Base-by-base conservation (phyloP, 768 basidiomycete species). In the Termitomyces titanicus region DNA sequence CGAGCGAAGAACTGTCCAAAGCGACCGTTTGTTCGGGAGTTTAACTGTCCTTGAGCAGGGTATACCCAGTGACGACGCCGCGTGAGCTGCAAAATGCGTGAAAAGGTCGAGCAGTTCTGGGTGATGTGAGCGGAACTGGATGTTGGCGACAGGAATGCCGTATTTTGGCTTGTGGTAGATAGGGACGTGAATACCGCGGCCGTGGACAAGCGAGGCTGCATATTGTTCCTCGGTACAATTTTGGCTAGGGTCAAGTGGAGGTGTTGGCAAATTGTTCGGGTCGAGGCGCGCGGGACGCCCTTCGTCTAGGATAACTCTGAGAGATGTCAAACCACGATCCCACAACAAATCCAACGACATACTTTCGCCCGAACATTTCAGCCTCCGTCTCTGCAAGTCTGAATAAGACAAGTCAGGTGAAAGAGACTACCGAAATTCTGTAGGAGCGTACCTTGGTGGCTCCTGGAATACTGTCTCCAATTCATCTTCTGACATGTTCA, bases 1-100 rank as follows among this genome's bases (percentile, higher is more conserved):
- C 3, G 84, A 81, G 34, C 87, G 82, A 9, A 80, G 78, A 17
- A 97, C 94, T 0, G 96, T 97, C 86, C 91, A 92, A 10, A 97
- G 73, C 5, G 80, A 76, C 43, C 90, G 87, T 60, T 86, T 77
- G 2, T 81, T 91, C 0, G 93, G 94, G 0, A 96, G 81, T 4
- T 73, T 71, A 13, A 79, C 77, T 11, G 85, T 77, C 17, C 79
- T 76, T 3, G 91, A 86, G 33, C 80, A 76, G 1, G 94, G 92
- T 42, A 96, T 90, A 17, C 82, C 88, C 39, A 98, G 79, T 1
- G 92, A 84, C n/a, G 84, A 76, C 0, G 95, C 95, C 0, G 92
- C 85, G 62, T 95, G 94, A 0, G 82, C 68, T 0, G 87, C 86
- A 62, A 98, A 95, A 67, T 91, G 87, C 5, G 86, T 80, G 72